phyloP scores from a whole-genome alignment of 371 early-diverging fungal species.

The Mortierella sp. region DNA sequence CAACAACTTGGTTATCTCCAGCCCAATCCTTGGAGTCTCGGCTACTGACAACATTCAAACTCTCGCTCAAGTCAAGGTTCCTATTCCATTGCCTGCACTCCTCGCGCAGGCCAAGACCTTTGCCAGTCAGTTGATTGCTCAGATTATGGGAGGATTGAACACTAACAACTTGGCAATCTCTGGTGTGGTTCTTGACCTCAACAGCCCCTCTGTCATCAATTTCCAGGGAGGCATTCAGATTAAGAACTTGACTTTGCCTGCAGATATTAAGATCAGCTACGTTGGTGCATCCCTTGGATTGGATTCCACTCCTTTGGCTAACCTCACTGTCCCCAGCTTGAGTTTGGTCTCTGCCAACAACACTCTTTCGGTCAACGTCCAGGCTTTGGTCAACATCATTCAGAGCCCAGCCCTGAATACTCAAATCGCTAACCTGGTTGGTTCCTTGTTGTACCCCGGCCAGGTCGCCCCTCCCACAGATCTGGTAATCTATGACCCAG shows the following conservation, averaged over 20 bases:
- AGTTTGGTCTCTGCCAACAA: conserved; percentile 37
- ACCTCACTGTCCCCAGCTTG: conserved; percentile 37
- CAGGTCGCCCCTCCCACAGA: conserved; percentile 45
- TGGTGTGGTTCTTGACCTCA: conserved; percentile 44
- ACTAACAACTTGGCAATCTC: conserved; percentile 36
- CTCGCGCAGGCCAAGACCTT: conserved; percentile 30
- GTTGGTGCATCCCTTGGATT: conserved; percentile 54
- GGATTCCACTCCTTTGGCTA: conserved; percentile 45
- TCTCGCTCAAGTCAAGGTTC: conserved; percentile 32
- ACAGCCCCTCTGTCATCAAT: conserved; percentile 48
- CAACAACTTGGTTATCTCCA: conserved; percentile 39
- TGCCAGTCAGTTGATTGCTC: conserved; percentile 27
- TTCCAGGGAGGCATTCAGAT: conserved; percentile 42
- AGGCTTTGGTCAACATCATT: conserved; percentile 35
- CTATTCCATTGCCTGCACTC: conserved; percentile 27
- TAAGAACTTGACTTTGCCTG: conserved; percentile 49
- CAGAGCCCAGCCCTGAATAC: conserved; percentile 20
- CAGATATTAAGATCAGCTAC: conserved; percentile 52
- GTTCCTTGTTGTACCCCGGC: conserved; percentile 39
- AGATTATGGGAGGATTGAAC: conserved; percentile 42
- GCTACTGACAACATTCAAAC: conserved; percentile 49
- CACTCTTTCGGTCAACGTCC: conserved; percentile 30
- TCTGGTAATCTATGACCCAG: conserved; percentile 49
- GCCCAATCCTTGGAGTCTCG: conserved; percentile 47
- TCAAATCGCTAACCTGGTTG: conserved; percentile 43